phyloP scores from a whole-genome alignment of 306 rosid genomes.

The Vachellia pachyceras region DNA sequence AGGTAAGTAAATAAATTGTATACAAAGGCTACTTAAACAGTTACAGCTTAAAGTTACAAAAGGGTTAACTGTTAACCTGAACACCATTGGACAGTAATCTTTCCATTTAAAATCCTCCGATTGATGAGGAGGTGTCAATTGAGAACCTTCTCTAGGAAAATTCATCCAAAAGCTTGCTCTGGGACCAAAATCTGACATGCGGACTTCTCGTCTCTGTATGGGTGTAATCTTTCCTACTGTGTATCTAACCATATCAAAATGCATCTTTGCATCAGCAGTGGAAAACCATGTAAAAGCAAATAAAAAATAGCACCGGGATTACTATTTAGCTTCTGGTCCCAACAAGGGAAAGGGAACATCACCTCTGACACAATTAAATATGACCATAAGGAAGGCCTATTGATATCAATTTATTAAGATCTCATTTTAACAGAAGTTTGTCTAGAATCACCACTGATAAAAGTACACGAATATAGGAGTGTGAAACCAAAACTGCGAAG shows the following conservation, averaged over 20 bases:
- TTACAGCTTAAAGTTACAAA: slow-evolving; percentile 10
- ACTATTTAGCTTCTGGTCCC: slow-evolving; percentile 9
- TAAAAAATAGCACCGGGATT: slow-evolving; percentile 1
- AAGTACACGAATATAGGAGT: not conserved
- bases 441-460: not conserved
- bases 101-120: slow-evolving; percentile 99
- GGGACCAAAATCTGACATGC: slow-evolving; percentile 91
- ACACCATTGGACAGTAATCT: slow-evolving; percentile 98
- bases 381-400: slow-evolving; percentile 13
- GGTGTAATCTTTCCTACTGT: slow-evolving; percentile 99
- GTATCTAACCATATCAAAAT: slow-evolving; percentile 76
- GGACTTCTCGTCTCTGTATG: slow-evolving; percentile 92
- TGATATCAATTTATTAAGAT: not conserved
- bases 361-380: slow-evolving; percentile 22
- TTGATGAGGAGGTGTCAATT: slow-evolving; percentile 93
- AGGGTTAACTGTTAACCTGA: slow-evolving; percentile 66
- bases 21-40: slow-evolving; percentile 7
- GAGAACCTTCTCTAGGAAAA: slow-evolving; percentile 96
- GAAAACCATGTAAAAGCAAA: slow-evolving; percentile 40
- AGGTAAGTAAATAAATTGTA: slow-evolving; percentile 36
- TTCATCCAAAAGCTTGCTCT: slow-evolving; percentile 99
- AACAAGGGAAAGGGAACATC: slow-evolving; percentile 12
- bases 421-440: slow-evolving; percentile 16
- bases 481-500: not conserved
- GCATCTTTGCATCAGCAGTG: slow-evolving; percentile 32